These are phyloP conservation scores for Senna siamea DNA, from an alignment of 306 rosid species.

Conservation along the genomic window DNA sequence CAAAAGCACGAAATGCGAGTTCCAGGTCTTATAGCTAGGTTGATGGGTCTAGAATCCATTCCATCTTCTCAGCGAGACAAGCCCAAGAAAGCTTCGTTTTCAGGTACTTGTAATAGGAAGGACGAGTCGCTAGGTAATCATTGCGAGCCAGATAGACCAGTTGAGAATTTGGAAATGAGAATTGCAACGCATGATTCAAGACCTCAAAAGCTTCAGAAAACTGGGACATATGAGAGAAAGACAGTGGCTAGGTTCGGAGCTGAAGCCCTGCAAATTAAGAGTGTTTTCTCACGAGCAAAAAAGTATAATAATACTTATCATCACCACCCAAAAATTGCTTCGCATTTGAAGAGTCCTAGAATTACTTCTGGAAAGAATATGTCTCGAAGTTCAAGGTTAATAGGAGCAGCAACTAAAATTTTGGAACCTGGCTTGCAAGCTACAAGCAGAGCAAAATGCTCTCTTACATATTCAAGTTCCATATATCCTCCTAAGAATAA, in stretches of 20 bases:
- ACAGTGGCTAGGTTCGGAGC: slow-evolving; percentile 73
- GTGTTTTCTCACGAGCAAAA: slow-evolving; percentile 69
- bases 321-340: slow-evolving; percentile 61
- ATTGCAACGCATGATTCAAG: slow-evolving; percentile 64
- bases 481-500: slow-evolving; percentile 39
- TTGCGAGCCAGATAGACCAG: slow-evolving; percentile 49
- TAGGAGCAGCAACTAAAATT: slow-evolving; percentile 84
- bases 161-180: slow-evolving; percentile 53
- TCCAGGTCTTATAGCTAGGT: slow-evolving; percentile 83
- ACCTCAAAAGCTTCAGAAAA: slow-evolving; percentile 89
- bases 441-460: slow-evolving; percentile 53
- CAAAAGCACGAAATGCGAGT: slow-evolving; percentile 63
- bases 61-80: slow-evolving; percentile 63
- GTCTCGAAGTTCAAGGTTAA: slow-evolving; percentile 70
- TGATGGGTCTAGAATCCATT: slow-evolving; percentile 89
- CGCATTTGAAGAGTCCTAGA: slow-evolving; percentile 73
- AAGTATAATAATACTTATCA: slow-evolving; percentile 48
- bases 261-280: slow-evolving; percentile 75
- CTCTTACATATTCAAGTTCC: slow-evolving; percentile 58
- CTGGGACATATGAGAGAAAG: slow-evolving; percentile 55
- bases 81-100: slow-evolving; percentile 53
- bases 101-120: slow-evolving; percentile 45
- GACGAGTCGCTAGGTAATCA: slow-evolving; percentile 28
- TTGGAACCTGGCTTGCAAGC: slow-evolving; percentile 88
- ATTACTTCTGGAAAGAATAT: slow-evolving; percentile 55